Base-by-base conservation (phyloP, 441 rosid species). In the Raphanus hybrid region DNA sequence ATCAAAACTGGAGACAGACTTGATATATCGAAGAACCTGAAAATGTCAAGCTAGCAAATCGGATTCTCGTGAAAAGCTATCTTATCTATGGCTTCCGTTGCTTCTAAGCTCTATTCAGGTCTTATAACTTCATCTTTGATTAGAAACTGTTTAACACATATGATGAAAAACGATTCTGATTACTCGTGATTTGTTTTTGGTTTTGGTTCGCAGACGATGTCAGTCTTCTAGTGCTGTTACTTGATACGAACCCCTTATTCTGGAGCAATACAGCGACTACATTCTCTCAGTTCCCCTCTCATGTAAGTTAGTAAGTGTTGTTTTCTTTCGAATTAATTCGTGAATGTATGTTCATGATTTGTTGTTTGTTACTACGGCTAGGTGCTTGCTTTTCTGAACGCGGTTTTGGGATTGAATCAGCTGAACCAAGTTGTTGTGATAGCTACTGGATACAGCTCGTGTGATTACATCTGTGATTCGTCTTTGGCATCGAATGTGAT, bases 211-310 rank as follows among this genome's bases (percentile, higher is more conserved):
- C 92, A 92, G 98, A 95, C 77, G 99, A 91, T 79, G 97, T 91
- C 15, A 95, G 97, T 81, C 88, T 91, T 29, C 80, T 90, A 70
- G 85, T 93, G 70, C 89, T 93, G 67, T 78, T 93, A 78, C 81
- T 96, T 9, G 99, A 92, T 78, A 81, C 92, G 16, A 93, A 92
- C 67, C 98, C 99, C 1, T 84, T 91, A 80, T 95, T 93, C 81
- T 95, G 98, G 98, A 78, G 87, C 80, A 62, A 85, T 20, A 84
- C 91, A 9, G 75, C 97, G 48, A 80, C 87, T 80, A 79, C 87
- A 1, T 93, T 95, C 86, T 85, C 89, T 78, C 97, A 84, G 34
- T 90, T 93, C 71, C 87, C 93, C 68, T 90, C 98, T 69, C 98
- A 91, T 48, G 97, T 92, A 89, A 18, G 20, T 18, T 0, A 85